Conservation (phyloP, 2,329 filamentous ascomycete genomes). For the Mycosphaerella sp. region DNA sequence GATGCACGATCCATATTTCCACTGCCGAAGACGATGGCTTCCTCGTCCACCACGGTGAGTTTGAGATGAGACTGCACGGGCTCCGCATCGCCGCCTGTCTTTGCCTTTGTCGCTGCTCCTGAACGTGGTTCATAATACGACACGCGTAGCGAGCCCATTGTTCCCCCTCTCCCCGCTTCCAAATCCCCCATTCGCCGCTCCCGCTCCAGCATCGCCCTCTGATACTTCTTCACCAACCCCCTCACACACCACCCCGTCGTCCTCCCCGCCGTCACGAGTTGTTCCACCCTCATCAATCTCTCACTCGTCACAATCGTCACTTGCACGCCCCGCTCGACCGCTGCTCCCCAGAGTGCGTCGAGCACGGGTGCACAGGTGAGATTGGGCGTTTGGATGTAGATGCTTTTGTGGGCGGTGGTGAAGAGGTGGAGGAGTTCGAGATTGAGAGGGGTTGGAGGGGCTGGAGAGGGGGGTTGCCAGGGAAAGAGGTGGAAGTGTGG, state of each 20-base stretch:
- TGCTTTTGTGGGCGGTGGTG: slow-evolving; percentile 45
- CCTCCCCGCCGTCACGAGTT: slow-evolving; percentile 71
- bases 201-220: slow-evolving; percentile 18
- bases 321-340: slow-evolving; percentile 59
- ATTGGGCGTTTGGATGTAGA: slow-evolving; percentile 73
- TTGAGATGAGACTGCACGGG: slow-evolving; percentile 73
- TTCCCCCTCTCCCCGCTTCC: no score
- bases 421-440: no score
- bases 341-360: slow-evolving; percentile 49
- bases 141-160: slow-evolving; percentile 50
- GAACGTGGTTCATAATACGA: slow-evolving; percentile 49
- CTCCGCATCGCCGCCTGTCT: slow-evolving; percentile 31
- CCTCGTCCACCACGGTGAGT: slow-evolving; percentile 63
- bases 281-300: slow-evolving; percentile 55
- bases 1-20: slow-evolving; percentile 81
- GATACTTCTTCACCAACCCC: slow-evolving; percentile 53
- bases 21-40: slow-evolving; percentile 64
- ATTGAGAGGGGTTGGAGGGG: slow-evolving; percentile 63
- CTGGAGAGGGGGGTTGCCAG: slow-evolving; percentile 42
- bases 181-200: not conserved
- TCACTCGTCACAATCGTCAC: slow-evolving; percentile 43
- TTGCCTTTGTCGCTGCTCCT: slow-evolving; percentile 32
- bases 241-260: slow-evolving; percentile 61
- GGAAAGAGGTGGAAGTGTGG: slow-evolving; percentile 57
- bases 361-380: slow-evolving; percentile 63